Conservation (phyloP, 1,139 yeast species). For the Magnusiomyces sp. region DNA sequence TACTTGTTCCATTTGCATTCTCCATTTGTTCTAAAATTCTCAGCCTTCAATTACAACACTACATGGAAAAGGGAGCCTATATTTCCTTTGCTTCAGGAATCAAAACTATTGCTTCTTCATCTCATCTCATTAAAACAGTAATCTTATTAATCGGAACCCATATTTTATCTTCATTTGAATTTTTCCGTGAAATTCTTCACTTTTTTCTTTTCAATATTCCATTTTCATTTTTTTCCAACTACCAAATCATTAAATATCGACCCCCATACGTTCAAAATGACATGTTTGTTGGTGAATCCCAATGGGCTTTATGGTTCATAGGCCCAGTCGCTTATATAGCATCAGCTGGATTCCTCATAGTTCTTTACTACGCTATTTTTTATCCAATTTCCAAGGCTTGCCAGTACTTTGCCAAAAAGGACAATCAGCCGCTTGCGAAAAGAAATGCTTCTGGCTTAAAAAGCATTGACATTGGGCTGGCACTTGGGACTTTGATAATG, state of each 20-base stretch:
- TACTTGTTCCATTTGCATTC: constrained; percentile 28
- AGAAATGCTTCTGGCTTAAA: not conserved
- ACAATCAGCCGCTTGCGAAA: not conserved
- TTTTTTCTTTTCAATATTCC: constrained; percentile 13
- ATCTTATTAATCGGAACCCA: constrained; percentile 17
- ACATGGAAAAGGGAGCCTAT: constrained; percentile 31
- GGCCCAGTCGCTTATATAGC: not conserved
- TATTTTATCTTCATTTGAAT: constrained; percentile 15
- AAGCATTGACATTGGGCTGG: not conserved
- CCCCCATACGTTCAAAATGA: constrained; percentile 1
- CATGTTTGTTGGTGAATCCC: constrained; percentile 3
- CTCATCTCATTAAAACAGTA: constrained; percentile 16
- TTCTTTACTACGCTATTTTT: not conserved
- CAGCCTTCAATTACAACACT: constrained; percentile 22
- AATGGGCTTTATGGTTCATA: not conserved
- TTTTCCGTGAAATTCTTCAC: constrained; percentile 17
- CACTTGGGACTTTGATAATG: constrained; percentile 28
- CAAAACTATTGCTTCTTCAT: constrained; percentile 24
- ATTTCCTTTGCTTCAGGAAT: constrained; percentile 48
- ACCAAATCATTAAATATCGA: not conserved
- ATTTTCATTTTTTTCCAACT: constrained; percentile 6
- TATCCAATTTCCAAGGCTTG: not conserved
- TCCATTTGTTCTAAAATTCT: constrained; percentile 23
- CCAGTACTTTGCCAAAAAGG: not conserved
- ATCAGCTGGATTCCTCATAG: not conserved